These are phyloP conservation scores for Didymella lethalis DNA, from an alignment of 2,329 filamentous ascomycete genomes.

Conservation along the genomic window DNA sequence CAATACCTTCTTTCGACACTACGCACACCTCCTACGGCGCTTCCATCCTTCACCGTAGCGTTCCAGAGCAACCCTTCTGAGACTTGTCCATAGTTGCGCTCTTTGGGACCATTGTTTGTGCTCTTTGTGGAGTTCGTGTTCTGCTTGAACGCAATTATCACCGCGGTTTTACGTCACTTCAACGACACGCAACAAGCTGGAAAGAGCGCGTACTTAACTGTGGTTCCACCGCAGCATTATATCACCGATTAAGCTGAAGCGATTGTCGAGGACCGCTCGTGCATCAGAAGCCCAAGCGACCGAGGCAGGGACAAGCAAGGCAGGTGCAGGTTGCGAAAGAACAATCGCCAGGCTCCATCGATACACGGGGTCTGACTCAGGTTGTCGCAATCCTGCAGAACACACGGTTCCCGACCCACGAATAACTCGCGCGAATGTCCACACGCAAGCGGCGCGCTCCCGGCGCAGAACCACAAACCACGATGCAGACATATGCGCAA, in stretches of 20 bases:
- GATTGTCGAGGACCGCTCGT: not conserved
- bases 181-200: conserved; percentile 28
- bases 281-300: conserved; percentile 2
- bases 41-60: not conserved
- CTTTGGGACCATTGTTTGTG: conserved; percentile 10
- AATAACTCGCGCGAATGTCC: conserved; percentile 35
- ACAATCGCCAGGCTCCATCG: conserved; percentile 1
- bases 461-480: conserved; percentile 70
- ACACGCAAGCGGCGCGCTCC: conserved; percentile 76
- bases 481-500: conserved; percentile 60
- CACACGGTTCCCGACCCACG: not conserved
- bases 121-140: conserved; percentile 25
- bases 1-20: conserved; percentile 8
- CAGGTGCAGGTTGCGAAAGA: conserved; percentile 1
- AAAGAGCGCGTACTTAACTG: conserved; percentile 24
- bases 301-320: conserved; percentile 12
- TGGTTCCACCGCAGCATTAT: conserved; percentile 7
- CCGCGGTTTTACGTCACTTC: conserved; percentile 24
- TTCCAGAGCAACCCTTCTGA: conserved; percentile 7
- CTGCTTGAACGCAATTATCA: conserved; percentile 28
- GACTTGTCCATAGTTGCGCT: conserved; percentile 5
- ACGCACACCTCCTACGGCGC: conserved; percentile 10
- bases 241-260: not conserved
- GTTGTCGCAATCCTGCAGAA: not conserved
- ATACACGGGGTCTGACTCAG: conserved; percentile 15